Evolutionary conservation across 164 flowering plant genomes (phyloP).

Genomic region (Protea cynaroides): DNA sequence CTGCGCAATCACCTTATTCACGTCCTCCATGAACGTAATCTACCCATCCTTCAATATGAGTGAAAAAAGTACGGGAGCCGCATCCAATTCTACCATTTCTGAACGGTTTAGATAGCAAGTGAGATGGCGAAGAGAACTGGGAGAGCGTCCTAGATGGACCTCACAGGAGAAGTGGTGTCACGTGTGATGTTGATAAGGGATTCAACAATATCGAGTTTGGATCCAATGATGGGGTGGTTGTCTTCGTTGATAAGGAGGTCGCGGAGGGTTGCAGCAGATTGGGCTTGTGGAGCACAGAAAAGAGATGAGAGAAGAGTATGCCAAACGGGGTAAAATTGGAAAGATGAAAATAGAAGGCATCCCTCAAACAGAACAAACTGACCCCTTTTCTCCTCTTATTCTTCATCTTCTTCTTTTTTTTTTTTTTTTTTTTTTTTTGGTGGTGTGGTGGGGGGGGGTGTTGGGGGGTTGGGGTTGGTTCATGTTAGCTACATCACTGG

Average conservation of each 20-base stretch:
- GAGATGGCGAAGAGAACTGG: conserved; percentile 74
- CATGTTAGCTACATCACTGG: no score
- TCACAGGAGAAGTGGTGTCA: conserved; percentile 31
- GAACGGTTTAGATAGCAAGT: conserved; percentile 56
- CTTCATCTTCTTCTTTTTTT: no score
- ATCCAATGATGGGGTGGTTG: conserved; percentile 69
- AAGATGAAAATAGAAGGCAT: no score
- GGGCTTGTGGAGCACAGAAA: no score
- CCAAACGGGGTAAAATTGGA: no score
- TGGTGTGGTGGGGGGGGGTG: no score
- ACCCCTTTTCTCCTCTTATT: no score
- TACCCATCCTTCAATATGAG: conserved; percentile 50
- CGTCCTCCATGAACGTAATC: conserved; percentile 75
- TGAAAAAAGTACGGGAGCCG: conserved; percentile 45
- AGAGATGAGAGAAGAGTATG: no score
- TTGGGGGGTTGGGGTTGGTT: no score
- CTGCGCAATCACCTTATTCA: conserved; percentile 91
- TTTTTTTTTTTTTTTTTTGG: no score
- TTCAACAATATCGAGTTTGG: conserved; percentile 67
- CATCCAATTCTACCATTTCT: conserved; percentile 61
- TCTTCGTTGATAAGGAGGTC: conserved; percentile 57
- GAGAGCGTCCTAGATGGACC: conserved; percentile 70
- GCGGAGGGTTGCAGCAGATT: conserved; percentile 67
- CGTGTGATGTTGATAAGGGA: conserved; percentile 50
- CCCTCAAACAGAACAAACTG: no score